A percentile compares a stretch with the other conserved stretches of the same genome.
These are phyloP conservation scores for Boletus pseudopeckii DNA, from an alignment of 768 basidiomycete species.

Conservation along the genomic window DNA sequence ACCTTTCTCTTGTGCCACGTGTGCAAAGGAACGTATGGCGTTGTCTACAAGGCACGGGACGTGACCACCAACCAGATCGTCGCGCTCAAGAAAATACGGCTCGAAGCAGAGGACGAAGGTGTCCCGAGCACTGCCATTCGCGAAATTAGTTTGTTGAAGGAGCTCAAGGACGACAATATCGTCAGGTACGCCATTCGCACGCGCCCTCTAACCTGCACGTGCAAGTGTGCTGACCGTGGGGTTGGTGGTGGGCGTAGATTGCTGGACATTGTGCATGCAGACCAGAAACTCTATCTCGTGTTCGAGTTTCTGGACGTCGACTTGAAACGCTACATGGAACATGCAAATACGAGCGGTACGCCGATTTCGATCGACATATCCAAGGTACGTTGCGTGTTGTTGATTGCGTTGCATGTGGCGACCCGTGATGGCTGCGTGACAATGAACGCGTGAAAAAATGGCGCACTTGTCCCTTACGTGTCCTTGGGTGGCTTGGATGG, in stretches of 20 bases:
- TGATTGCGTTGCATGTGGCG: slow-evolving; percentile 1
- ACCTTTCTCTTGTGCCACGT: background rate
- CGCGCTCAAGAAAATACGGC: slow-evolving; percentile 96
- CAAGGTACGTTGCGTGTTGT: slow-evolving; percentile 59
- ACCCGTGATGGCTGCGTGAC: slow-evolving; percentile 6
- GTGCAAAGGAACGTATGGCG: slow-evolving; percentile 87
- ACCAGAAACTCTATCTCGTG: slow-evolving; percentile 96
- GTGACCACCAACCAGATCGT: slow-evolving; percentile 76
- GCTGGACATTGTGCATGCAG: slow-evolving; percentile 94
- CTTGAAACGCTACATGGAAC: slow-evolving; percentile 95
- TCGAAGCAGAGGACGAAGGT: slow-evolving; percentile 98
- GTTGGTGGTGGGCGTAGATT: slow-evolving; percentile 47
- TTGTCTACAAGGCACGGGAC: slow-evolving; percentile 96
- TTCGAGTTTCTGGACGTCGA: slow-evolving; percentile 98
- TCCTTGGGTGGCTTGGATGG: slow-evolving; percentile 7
- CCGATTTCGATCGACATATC: slow-evolving; percentile 72
- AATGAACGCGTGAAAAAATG: slow-evolving; percentile 25
- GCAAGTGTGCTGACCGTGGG: slow-evolving; percentile 8
- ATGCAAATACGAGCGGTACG: slow-evolving; percentile 64
- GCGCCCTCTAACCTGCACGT: background rate
- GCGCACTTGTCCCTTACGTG: background rate
- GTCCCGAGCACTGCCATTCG: slow-evolving; percentile 98
- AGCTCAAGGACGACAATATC: slow-evolving; percentile 93
- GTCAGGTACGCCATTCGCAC: slow-evolving; percentile 59
- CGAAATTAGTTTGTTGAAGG: slow-evolving; percentile 96